A percentile compares a stretch with the other conserved stretches of the same genome.
Evolutionary conservation across 2,329 filamentous ascomycete species (phyloP).

Genomic region (Madurella mycetomatis): DNA sequence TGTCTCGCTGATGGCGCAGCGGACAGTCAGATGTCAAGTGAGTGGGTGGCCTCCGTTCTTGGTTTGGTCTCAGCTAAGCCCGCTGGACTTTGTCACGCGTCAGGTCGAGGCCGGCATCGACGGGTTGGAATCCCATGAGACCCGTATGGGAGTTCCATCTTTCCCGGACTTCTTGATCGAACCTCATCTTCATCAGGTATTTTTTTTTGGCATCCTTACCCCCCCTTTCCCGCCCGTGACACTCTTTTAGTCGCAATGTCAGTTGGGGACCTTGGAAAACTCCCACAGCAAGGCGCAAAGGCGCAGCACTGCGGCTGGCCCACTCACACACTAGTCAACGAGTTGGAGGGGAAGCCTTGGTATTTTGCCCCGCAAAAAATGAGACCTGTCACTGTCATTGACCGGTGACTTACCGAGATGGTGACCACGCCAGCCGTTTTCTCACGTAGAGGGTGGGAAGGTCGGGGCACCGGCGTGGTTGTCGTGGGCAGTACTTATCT

Average conservation of each 20-base stretch:
- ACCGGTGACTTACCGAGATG: constrained; percentile 31
- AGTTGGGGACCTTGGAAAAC: constrained; percentile 7
- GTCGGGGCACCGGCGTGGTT: not conserved
- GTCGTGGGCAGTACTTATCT: constrained; percentile 17
- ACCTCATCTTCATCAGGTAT: constrained; percentile 4
- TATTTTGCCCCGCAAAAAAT: constrained; percentile 21
- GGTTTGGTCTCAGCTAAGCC: constrained; percentile 19
- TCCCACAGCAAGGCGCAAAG: constrained; percentile 5
- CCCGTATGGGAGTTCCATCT: constrained; percentile 11
- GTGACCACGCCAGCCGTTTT: constrained; percentile 17
- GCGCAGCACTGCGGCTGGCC: constrained; percentile 12
- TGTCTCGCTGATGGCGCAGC: constrained; percentile 7
- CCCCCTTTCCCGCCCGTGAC: constrained; percentile 14
- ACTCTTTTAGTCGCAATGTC: constrained; percentile 1
- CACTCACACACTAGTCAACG: constrained; percentile 4
- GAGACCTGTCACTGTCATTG: constrained; percentile 21
- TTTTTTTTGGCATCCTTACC: constrained; percentile 14
- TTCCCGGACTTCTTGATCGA: constrained; percentile 11
- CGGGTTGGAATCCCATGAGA: constrained; percentile 10
- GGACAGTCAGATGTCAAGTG: constrained; percentile 19
- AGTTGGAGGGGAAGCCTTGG: constrained; percentile 16
- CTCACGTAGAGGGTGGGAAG: constrained; percentile 13
- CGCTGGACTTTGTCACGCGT: constrained; percentile 20
- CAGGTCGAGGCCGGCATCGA: constrained; percentile 11
- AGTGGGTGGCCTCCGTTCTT: constrained; percentile 15